A percentile compares a stretch with the other conserved stretches of the same genome.
These are phyloP conservation scores for Gaeumannomyces tritici DNA, from an alignment of 2,329 filamentous ascomycete species.

Conservation along the genomic window DNA sequence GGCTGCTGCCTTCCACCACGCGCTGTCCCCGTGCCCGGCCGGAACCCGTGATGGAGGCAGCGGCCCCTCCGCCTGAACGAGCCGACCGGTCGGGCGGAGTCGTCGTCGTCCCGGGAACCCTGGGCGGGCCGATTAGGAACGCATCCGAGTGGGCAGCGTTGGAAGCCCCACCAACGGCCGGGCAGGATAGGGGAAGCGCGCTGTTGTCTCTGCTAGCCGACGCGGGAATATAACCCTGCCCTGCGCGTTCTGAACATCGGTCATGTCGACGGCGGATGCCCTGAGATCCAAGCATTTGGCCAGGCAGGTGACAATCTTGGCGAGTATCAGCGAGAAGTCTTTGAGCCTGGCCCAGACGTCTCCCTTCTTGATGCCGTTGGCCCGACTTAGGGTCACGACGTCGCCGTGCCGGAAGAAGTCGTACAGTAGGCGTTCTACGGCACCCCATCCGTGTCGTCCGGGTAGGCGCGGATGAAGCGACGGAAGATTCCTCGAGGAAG, in stretches of 20 bases:
- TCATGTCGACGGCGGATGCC: slow-evolving; percentile 34
- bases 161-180: too few relatives aligned
- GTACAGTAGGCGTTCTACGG: slow-evolving; percentile 60
- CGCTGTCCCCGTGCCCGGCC: too few relatives aligned
- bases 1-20: too few relatives aligned
- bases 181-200: too few relatives aligned
- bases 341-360: slow-evolving; percentile 69
- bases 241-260: slow-evolving; percentile 30
- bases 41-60: too few relatives aligned
- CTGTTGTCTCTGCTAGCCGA: too few relatives aligned
- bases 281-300: slow-evolving; percentile 44
- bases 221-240: too few relatives aligned
- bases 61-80: too few relatives aligned
- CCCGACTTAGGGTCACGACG: slow-evolving; percentile 45
- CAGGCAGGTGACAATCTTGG: slow-evolving; percentile 61
- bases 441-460: slow-evolving; percentile 35
- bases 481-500: slow-evolving; percentile 64
- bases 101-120: too few relatives aligned
- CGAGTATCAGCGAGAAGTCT: slow-evolving; percentile 45
- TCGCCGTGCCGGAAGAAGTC: slow-evolving; percentile 73
- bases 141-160: too few relatives aligned
- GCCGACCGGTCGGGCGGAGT: too few relatives aligned
- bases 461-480: slow-evolving; percentile 59
- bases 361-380: slow-evolving; percentile 56
- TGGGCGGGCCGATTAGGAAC: too few relatives aligned